Conservation (phyloP, 2,329 filamentous ascomycete species). For the Thyridium curvatum region DNA sequence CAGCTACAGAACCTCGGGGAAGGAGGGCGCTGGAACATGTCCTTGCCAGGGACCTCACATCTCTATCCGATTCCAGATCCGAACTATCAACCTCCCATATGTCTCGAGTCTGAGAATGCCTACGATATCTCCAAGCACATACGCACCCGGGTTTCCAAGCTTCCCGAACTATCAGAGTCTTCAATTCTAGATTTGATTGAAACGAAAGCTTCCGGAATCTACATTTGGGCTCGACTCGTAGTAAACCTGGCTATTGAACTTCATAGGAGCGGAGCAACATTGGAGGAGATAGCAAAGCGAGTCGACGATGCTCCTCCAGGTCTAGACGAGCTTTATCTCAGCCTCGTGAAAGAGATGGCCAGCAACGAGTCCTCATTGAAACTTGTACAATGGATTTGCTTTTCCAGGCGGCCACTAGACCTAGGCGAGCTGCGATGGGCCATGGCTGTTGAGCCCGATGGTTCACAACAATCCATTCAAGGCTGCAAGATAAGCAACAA, state of each 20-base stretch:
- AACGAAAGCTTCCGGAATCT: slow-evolving; percentile 20
- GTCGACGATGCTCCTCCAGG: slow-evolving; percentile 13
- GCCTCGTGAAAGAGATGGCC: slow-evolving; percentile 12
- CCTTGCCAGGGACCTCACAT: no score
- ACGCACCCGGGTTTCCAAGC: slow-evolving; percentile 9
- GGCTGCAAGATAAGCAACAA: slow-evolving; percentile 10
- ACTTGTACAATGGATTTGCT: slow-evolving; percentile 25
- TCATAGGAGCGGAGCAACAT: slow-evolving; percentile 2
- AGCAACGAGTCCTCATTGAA: slow-evolving; percentile 9
- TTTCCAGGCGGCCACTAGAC: slow-evolving; percentile 15
- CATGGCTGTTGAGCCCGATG: slow-evolving; percentile 17
- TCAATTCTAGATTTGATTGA: slow-evolving; percentile 13
- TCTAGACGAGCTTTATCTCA: slow-evolving; percentile 17
- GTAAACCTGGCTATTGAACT: slow-evolving; percentile 11
- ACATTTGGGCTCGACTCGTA: slow-evolving; percentile 28
- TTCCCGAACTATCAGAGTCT: background rate
- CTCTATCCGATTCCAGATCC: no score
- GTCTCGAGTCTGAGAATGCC: slow-evolving; percentile 20
- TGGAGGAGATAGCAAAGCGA: slow-evolving; percentile 11
- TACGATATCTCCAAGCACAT: slow-evolving; percentile 22
- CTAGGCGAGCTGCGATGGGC: slow-evolving; percentile 22
- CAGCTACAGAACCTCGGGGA: no score
- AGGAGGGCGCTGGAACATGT: no score
- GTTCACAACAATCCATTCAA: no score
- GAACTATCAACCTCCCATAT: slow-evolving; percentile 15